Evolutionary conservation across 2,329 filamentous ascomycete species (phyloP), one percentile per base, ranked within the genome.

Genomic region (Cercospora brassicicola): DNA sequence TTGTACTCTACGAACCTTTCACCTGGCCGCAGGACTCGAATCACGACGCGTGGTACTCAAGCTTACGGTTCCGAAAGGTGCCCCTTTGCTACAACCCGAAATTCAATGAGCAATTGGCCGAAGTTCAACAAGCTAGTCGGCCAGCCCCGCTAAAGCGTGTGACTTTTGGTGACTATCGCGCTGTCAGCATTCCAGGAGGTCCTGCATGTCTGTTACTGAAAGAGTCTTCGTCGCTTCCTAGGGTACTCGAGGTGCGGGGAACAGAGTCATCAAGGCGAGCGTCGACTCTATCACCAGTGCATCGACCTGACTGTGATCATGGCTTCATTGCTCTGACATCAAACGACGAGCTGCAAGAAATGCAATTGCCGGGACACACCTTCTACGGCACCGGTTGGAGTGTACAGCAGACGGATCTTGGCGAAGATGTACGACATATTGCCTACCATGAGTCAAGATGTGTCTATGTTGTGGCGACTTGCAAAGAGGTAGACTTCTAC

Each of bases 1-100:
- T 98, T 36, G 90, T 91, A 10, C 86, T 98, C 56, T 99, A 98
- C 77, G 89, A 95, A 77, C 93, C 94, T 1, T 90, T 93, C 73
- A 84, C 87, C 51, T 77, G 82, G 82, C 67, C 68, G 28, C 57
- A 48, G n/a, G 42, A 51, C 0, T n/a, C 64, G 3, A 23, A 28
- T 26, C 10, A 53, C 10, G 65, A 65, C 8, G 31, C 65, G 5
- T 85, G 90, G 72, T 82, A 85, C 0, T 81, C 82, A 26, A 86
- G 85, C 7, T 82, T 97, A 10, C 87, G 89, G 64, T 97, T 96
- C 79, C 84, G 90, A 65, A 97, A 97, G 78, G 81, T 91, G 0
- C 80, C 87, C 0, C 93, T 94, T 73, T 83, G 89, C 15, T 84
- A 86, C 31, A 80, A 94, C 55, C 90, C 92, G 8, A 88, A 82